phyloP scores from a whole-genome alignment of 331 rosid species.

The Malus hybrid region DNA sequence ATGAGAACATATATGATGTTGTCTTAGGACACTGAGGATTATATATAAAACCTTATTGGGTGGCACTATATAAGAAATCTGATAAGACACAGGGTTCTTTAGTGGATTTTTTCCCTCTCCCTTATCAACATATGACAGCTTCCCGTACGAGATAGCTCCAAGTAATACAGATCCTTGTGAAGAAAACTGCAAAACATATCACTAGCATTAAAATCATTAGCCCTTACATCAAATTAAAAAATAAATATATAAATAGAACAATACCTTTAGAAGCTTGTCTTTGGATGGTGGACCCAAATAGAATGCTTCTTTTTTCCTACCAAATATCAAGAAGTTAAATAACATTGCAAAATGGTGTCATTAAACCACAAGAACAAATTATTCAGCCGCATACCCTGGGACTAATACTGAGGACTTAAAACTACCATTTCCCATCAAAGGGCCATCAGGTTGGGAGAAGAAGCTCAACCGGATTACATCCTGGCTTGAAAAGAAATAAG shows the following conservation, averaged over 20 bases:
- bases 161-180: constrained; percentile 65
- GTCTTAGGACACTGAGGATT: not conserved
- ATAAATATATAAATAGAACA: not conserved
- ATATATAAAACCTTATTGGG: constrained; percentile 62
- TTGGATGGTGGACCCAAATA: constrained; percentile 74
- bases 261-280: constrained; percentile 82
- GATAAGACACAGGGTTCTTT: constrained; percentile 57
- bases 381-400: constrained; percentile 58
- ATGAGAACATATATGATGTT: not conserved
- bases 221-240: not conserved
- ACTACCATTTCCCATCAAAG: constrained; percentile 63
- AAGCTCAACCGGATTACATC: constrained; percentile 57
- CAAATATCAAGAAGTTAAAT: constrained; percentile 17
- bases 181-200: constrained; percentile 42
- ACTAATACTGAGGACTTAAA: constrained; percentile 57
- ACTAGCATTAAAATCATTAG: constrained; percentile 9
- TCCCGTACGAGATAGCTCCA: constrained; percentile 81
- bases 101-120: constrained; percentile 44
- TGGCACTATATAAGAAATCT: constrained; percentile 57
- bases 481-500: constrained; percentile 28
- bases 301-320: constrained; percentile 70
- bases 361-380: constrained; percentile 14
- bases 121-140: constrained; percentile 32
- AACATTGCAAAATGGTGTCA: constrained; percentile 3
- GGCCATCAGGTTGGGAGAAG: constrained; percentile 85